These are phyloP conservation scores for Macrolepiota fuliginosa DNA, from an alignment of 768 basidiomycete genomes.

Conservation along the genomic window DNA sequence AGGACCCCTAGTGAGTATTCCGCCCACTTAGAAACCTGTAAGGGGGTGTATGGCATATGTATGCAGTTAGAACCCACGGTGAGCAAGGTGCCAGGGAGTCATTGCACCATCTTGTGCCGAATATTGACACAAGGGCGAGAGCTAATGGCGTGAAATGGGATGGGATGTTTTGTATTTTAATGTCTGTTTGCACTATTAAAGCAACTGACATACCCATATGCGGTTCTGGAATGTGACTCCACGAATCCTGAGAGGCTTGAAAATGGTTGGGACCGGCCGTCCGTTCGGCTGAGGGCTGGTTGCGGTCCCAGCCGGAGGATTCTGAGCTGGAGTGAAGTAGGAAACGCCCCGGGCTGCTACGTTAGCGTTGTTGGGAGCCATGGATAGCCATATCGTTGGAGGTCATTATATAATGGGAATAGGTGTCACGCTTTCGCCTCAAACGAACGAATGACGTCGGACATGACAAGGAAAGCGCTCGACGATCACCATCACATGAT, in stretches of 20 bases:
- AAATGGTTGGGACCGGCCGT: constrained; percentile 31
- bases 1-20: constrained; percentile 48
- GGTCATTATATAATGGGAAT: too few species aligned
- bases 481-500: too few species aligned
- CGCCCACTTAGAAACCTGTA: constrained; percentile 34
- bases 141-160: too few species aligned
- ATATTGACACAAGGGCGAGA: constrained; percentile 61
- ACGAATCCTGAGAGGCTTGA: constrained; percentile 53
- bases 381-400: neutral
- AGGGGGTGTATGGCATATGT: constrained; percentile 9
- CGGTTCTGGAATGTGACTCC: constrained; percentile 52
- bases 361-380: constrained; percentile 22
- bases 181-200: neutral
- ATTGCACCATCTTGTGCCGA: constrained; percentile 50
- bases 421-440: too few species aligned
- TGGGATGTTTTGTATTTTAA: neutral
- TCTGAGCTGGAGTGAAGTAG: constrained; percentile 46
- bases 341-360: constrained; percentile 36
- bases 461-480: too few species aligned
- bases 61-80: constrained; percentile 43
- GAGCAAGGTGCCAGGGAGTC: constrained; percentile 56
- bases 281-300: constrained; percentile 36
- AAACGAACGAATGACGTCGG: too few species aligned
- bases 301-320: constrained; percentile 42
- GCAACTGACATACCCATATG: constrained; percentile 29